Evolutionary conservation across 495 filamentous ascomycete species (phyloP), one percentile per base, ranked within the genome.

Genomic region (Aspergillus sclerotioniger): DNA sequence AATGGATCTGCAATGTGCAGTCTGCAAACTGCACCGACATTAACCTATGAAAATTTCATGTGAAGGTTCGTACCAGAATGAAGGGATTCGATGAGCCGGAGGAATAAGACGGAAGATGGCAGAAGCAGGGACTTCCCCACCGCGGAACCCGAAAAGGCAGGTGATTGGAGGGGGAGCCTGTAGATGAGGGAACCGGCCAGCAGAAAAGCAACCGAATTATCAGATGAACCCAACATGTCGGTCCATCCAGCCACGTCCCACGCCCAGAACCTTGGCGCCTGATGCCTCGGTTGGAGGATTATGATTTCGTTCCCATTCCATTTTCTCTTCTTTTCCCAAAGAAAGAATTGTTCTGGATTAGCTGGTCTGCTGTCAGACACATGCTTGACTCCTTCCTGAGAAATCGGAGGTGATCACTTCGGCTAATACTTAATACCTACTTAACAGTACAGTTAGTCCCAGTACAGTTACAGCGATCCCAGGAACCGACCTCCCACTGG

Each of bases 231-330:
- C 15, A 17, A 37, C 37, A 25, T 10, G 33, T 44, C 21, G n/a
- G 13, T 50, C 54, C 54, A 37, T 33, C 33, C 48, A 16, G 28
- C 35, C 21, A 57, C 35, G 44, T 57, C 46, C 54, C 54, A 56
- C 49, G 56, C 35, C 48, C 32, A 41, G 28, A 49, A 8, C 49
- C 46, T 21, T 56, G 19, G 8, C 25, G 25, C 25, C 25, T 2
- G 25, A 25, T 25, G 2, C 25, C 25, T 25, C 25, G 25, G 2
- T 25, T 25, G 33, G 33, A 9, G 2, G 33, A 13, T 35, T 35
- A 1, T 3, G 33, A 35, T 35, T 35, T 35, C 33, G 3, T 35
- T 13, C 33, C 31, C 10, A 33, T 6, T 35, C 25, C 25, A 2
- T 25, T 5, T 25, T 25, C 25, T 3, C n/a, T n/a, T n/a, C n/a